Conservation (phyloP, 192 early-diverging fungal species). For the Backusella tuberculispora region DNA sequence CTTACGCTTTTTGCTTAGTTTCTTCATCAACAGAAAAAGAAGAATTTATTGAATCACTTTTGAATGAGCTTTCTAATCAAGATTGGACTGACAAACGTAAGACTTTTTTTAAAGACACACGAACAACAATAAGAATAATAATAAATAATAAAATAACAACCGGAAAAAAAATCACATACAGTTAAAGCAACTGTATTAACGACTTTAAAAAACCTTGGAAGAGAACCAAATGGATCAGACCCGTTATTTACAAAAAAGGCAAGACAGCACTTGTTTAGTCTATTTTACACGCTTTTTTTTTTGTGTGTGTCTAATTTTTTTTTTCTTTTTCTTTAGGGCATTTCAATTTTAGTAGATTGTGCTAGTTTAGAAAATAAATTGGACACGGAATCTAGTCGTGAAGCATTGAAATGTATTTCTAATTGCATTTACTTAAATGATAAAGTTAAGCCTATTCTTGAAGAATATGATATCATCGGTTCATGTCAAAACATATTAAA, state of each 20-base stretch:
- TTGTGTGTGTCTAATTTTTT: background rate
- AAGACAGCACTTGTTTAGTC: background rate
- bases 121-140: background rate
- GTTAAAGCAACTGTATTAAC: slow-evolving; percentile 56
- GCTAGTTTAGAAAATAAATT: slow-evolving; percentile 30
- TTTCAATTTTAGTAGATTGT: slow-evolving; percentile 39
- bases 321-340: slow-evolving; percentile 35
- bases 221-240: slow-evolving; percentile 61
- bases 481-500: slow-evolving; percentile 42
- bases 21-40: slow-evolving; percentile 12
- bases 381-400: slow-evolving; percentile 45
- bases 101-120: background rate
- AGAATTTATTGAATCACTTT: background rate
- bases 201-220: slow-evolving; percentile 61
- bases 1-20: background rate
- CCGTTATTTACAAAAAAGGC: slow-evolving; percentile 53
- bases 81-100: slow-evolving; percentile 6
- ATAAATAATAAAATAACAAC: background rate
- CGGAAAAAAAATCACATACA: slow-evolving; percentile 29
- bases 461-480: slow-evolving; percentile 47
- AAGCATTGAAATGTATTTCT: slow-evolving; percentile 70
- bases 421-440: slow-evolving; percentile 66
- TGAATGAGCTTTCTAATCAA: slow-evolving; percentile 7
- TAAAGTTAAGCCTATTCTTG: slow-evolving; percentile 47
- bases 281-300: background rate